Evolutionary conservation across 495 filamentous ascomycete species (phyloP), one percentile per base, ranked within the genome.

Genomic region (Aspergillus panamensis): DNA sequence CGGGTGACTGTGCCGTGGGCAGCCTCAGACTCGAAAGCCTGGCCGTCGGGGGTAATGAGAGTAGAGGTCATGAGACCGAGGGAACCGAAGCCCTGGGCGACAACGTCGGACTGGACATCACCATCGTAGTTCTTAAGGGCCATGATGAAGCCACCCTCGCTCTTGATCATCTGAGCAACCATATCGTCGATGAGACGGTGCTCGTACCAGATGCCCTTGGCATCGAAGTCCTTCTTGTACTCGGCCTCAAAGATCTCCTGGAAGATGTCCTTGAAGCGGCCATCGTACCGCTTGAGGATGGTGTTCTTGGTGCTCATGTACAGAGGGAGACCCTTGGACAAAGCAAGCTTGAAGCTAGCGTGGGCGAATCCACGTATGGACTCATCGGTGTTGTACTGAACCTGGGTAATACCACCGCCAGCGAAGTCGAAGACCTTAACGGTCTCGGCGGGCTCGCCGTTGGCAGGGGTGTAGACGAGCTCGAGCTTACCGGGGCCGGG

Each of bases 251-350:
- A 98, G 61, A 97, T 84, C 67, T 95, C 89, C 83, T 98, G 89
- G 85, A 98, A 98, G 77, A 98, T 94, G 63, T 98, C 94, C 86
- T 96, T 97, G 83, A 98, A 98, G 62, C 88, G 82, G 31, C 94
- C 94, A 69, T 98, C 94, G 76, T 98, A 98, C 72, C 90, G 90
- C 87, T 98, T 98, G 63, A 98, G 77, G 67, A 98, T 98, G 59
- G 94, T 98, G 79, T 97, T 97, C 86, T 98, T 98, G 72, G 94
- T 98, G 83, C 89, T 94, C 92, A 97, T 91, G 77, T 97, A 98
- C 64, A 98, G 77, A 16, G 94, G 94, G 43, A 96, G 75, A 57
- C 76, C 77, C 83, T 96, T 95, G 71, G 83, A 79, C 31, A 98
- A 75, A 17, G 94, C 94, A 60, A 96, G 82, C 83, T 96, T 95